Base-by-base conservation (phyloP, 495 filamentous ascomycete genomes). In the Neurospora cerealis region DNA sequence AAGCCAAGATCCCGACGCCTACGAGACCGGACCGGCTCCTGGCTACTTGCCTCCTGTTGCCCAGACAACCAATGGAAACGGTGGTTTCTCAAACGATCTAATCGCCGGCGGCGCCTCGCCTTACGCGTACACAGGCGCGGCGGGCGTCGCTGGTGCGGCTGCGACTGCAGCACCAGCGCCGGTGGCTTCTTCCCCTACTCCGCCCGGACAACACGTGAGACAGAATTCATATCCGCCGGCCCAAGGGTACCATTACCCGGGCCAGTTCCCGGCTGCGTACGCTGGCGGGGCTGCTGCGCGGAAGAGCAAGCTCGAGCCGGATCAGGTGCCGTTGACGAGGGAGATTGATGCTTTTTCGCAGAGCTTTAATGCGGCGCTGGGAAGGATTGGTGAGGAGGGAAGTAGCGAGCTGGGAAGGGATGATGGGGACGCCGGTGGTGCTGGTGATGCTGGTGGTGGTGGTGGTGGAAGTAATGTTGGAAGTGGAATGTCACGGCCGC, bases 311-410 rank as follows among this genome's bases (percentile, higher is more conserved):
- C 69, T 62, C 2, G 80, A 80, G 24, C 54, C 72, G 11, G 78
- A 80, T 34, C 75, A 80, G 74, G 75, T 80, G 69, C 78, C 81
- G 66, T 73, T 83, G 54, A 82, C 81, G 24, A 75, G 81, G 15
- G 83, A 82, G 74, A 79, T 83, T 66, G 83, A 84, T 54, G 83
- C 84, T 42, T 86, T 84, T 73, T 81, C 80, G 66, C 80, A 79
- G 21, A 80, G 83, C 41, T 85, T 80, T 34, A 46, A 77, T 41
- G 72, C 79, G 34, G 80, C 81, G 39, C 79, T 80, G 39, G 82
- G 78, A 0, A 77, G 80, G 34, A 86, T 86, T 32, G 83, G 82
- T 37, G 82, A 84, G 72, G 81, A 82, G 74, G 79, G 19, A 15
- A 38, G 72, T 48, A 48, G 34, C 48, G 54, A 71, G 36, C 24